Base-by-base conservation (phyloP, 768 basidiomycete species). In the Panus rudis region DNA sequence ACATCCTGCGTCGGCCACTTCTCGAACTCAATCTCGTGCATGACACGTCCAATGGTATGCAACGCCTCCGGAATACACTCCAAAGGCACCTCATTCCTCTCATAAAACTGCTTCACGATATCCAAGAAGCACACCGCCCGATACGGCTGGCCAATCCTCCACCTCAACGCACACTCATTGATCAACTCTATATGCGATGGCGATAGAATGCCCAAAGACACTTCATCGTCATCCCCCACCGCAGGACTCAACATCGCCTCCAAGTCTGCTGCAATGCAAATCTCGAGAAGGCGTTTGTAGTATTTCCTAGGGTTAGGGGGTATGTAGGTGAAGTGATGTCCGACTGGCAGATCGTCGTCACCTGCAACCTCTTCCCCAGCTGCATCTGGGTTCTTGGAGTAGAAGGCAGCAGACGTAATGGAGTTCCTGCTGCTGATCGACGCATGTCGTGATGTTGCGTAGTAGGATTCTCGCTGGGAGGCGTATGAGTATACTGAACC, bases 51-150 rank as follows among this genome's bases (percentile, higher is more conserved):
- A 16, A 94, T 73, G 44, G 78, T 79, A 34, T 79, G 74, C 37
- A 96, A 63, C 10, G 89, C 94, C 62, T 97, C 96, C 0, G 86
- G 86, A 41, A 98, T 79, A 61, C 96, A 98, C 56, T 94, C 94
- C 57, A 94, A 68, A 2, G 96, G 96, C 4, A 98, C 89, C 49
- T 92, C 83, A 49, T 86, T 83, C 25, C 85, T 77, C 63, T 92
- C 87, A 57, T 85, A 96, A 58, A 92, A 81, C 39, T 84, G 79
- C 49, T 80, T 84, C 41, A 97, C 88, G 41, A 91, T 71, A 42
- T 89, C 84, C 54, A 96, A 64, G 67, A 93, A 96, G 55, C 81
- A 83, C 8, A 81, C 72, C 1, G 76, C 81, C 25, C 87, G 79
- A 57, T 85, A 88, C 14, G 84, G 68, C 49, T 84, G 82, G 2